Evolutionary conservation across 139 green algal species (phyloP).

Genomic region (Coelastrella sp.): DNA sequence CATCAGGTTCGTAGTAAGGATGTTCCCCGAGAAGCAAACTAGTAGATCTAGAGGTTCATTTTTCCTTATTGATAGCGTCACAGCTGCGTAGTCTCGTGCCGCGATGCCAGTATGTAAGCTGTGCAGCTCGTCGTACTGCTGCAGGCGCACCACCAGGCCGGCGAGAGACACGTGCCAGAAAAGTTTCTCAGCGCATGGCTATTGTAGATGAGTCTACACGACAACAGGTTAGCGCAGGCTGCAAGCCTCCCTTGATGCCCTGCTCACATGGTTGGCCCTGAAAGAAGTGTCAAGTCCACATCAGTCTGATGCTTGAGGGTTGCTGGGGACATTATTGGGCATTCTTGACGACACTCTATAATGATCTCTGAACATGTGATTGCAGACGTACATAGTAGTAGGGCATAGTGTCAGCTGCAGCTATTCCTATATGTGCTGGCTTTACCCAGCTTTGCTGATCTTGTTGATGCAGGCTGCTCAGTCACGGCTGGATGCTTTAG

Average conservation of each 20-base stretch:
- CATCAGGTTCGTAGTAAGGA: neutral
- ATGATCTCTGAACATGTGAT: too few species aligned
- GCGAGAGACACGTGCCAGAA: conserved; percentile 64
- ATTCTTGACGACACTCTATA: too few species aligned
- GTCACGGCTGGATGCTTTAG: conserved; percentile 80
- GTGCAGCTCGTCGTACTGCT: neutral
- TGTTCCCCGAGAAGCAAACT: neutral
- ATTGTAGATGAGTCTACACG: conserved; percentile 72
- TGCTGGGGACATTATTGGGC: too few species aligned
- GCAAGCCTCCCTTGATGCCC: too few species aligned
- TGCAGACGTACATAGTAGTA: too few species aligned
- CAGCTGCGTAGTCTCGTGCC: neutral
- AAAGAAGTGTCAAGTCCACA: too few species aligned
- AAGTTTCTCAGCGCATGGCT: conserved; percentile 80
- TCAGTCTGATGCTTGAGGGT: too few species aligned
- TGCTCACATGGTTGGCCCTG: too few species aligned
- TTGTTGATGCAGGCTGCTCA: conserved; percentile 59
- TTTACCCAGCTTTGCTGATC: too few species aligned
- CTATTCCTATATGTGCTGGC: too few species aligned
- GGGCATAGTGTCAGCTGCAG: too few species aligned
- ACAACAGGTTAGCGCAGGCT: conserved; percentile 61
- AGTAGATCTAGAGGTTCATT: neutral
- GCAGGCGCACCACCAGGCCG: conserved; percentile 15
- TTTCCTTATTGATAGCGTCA: neutral
- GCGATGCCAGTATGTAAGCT: neutral